Percentiles rank a stretch among this genome's conserved stretches.
These are phyloP conservation scores for Citrus australasica DNA, from an alignment of 345 rosid genomes.

Conservation along the genomic window DNA sequence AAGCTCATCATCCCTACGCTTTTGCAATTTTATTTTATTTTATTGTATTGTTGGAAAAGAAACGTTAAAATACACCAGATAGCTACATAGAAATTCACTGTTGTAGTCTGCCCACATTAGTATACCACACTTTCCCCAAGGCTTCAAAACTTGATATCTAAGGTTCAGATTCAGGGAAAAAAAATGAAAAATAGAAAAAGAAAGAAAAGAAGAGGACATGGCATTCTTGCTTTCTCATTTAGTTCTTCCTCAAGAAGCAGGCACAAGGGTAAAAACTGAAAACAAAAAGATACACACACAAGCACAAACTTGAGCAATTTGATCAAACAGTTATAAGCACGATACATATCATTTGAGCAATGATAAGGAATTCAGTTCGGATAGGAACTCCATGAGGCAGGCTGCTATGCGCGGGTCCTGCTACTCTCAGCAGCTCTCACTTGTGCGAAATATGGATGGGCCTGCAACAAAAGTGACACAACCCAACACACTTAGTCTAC, in stretches of 20 bases:
- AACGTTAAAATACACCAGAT: background rate
- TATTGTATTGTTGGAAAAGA: background rate
- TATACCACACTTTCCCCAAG: too few species aligned
- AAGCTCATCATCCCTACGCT: background rate
- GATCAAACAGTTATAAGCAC: constrained; percentile 2
- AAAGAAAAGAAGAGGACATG: too few species aligned
- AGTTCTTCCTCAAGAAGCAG: background rate
- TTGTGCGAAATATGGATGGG: constrained; percentile 81
- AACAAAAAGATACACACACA: background rate
- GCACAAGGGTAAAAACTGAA: background rate
- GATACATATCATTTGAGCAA: background rate
- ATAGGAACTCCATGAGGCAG: background rate
- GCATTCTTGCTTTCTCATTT: too few species aligned
- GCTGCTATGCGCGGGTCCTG: constrained; percentile 62
- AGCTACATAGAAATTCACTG: background rate
- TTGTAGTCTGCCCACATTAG: background rate
- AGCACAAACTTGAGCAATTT: background rate
- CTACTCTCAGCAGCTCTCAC: constrained; percentile 93
- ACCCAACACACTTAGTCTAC: background rate
- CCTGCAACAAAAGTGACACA: constrained; percentile 32
- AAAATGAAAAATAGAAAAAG: too few species aligned
- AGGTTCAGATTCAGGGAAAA: too few species aligned
- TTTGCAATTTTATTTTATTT: too few species aligned
- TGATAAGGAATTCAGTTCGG: background rate
- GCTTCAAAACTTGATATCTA: too few species aligned